phyloP scores from a whole-genome alignment of 2,329 filamentous ascomycete genomes.

The Neocatenulostroma microsporum region DNA sequence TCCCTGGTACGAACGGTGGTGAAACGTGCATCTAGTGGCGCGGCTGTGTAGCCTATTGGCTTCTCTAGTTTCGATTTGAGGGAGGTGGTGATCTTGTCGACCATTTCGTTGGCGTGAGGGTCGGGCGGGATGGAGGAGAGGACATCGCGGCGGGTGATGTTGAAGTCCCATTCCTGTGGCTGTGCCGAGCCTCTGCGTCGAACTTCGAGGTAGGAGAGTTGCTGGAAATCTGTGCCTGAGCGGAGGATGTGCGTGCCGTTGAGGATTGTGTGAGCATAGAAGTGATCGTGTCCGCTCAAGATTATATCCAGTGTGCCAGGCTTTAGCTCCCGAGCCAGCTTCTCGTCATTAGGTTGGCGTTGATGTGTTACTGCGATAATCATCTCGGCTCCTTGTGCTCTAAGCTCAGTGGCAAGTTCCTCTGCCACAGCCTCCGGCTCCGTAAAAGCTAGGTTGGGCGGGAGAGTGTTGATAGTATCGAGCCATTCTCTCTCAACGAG shows the following conservation, averaged over 20 bases:
- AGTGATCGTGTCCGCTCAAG: constrained; percentile 84
- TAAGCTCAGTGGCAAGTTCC: constrained; percentile 64
- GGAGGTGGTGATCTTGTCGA: constrained; percentile 61
- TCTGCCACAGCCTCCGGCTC: constrained; percentile 68
- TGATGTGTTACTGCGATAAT: constrained; percentile 77
- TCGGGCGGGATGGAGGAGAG: constrained; percentile 61
- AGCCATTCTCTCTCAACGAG: constrained; percentile 84
- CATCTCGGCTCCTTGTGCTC: constrained; percentile 71
- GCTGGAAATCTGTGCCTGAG: constrained; percentile 85
- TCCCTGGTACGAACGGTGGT: constrained; percentile 69
- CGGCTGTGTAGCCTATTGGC: constrained; percentile 73
- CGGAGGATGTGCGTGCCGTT: constrained; percentile 78
- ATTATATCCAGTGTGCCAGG: constrained; percentile 70
- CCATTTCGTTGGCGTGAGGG: constrained; percentile 51
- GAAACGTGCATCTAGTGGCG: constrained; percentile 78
- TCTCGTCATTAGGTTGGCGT: constrained; percentile 82
- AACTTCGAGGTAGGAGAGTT: constrained; percentile 83
- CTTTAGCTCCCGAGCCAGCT: constrained; percentile 64
- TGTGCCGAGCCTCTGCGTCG: too few relatives aligned
- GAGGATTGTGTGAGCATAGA: constrained; percentile 68
- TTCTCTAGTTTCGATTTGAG: constrained; percentile 72
- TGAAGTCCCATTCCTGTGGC: constrained; percentile 58
- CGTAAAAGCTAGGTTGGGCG: constrained; percentile 72
- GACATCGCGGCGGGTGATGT: constrained; percentile 67
- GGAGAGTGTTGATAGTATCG: constrained; percentile 78